phyloP scores from a whole-genome alignment of 257 asterid species.

The Nicotiana undulata region DNA sequence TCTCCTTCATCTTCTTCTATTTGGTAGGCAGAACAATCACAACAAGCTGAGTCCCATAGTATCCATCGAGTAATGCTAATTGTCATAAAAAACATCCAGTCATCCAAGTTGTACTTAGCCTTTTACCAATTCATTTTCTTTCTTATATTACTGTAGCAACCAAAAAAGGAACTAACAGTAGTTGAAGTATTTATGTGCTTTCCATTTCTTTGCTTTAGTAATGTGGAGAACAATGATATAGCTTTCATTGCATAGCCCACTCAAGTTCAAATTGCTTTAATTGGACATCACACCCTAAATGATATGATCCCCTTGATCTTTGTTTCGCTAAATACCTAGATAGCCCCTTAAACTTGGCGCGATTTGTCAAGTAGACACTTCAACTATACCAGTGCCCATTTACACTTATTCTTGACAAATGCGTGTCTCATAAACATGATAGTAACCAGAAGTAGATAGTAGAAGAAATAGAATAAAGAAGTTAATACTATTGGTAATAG shows the following conservation, averaged over 20 bases:
- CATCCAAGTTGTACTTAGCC: neutral
- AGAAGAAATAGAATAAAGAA: too few relatives aligned
- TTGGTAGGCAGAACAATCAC: neutral
- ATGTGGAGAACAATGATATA: neutral
- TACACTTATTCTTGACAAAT: too few relatives aligned
- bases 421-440: too few relatives aligned
- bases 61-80: neutral
- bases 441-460: too few relatives aligned
- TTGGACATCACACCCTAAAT: neutral
- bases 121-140: neutral
- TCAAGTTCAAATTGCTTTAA: neutral
- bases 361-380: too few relatives aligned
- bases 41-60: neutral
- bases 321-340: too few relatives aligned
- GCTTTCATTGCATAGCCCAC: neutral
- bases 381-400: too few relatives aligned
- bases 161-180: neutral
- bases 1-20: neutral
- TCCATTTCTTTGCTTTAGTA: neutral
- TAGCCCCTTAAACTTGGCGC: too few relatives aligned
- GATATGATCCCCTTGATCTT: neutral
- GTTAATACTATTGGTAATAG: too few relatives aligned
- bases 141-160: neutral
- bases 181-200: neutral
- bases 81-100: neutral